Base-by-base conservation (phyloP, 2,329 filamentous ascomycete species). In the Aspergillus flavus region DNA sequence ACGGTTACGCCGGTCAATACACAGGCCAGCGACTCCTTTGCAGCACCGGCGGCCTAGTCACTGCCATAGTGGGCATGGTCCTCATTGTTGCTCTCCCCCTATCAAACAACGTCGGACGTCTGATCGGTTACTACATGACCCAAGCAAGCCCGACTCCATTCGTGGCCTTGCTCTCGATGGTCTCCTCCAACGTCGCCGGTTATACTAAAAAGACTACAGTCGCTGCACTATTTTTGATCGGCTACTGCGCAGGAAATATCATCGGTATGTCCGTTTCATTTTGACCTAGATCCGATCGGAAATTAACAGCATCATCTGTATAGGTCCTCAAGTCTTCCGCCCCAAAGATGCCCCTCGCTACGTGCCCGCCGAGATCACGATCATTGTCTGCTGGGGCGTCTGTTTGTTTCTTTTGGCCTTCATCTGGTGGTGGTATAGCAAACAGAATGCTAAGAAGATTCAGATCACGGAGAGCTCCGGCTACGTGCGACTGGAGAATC, bases 41-140 rank as follows among this genome's bases (percentile, higher is more conserved):
- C 53, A 82, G 83, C 64, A 80, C 82, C 16, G 78, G 75, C 2
- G 86, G 86, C 0, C 76, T 89, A 6, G 66, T 84, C 11, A 65
- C 84, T 4, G 76, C 84, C 0, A 84, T 88, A n/a, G 62, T 89
- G 1, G 88, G 88, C 48, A 84, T 89, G 78, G 77, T 88, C 1
- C 81, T 91, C n/a, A 87, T 91, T 62, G 84, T 89, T 11, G 86
- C 85, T 2, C 78, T 91, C 4, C 87, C 87, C 0, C 72, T 86
- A 4, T 73, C 77, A n/a, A 86, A 86, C 68, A 85, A 84, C 64
- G 80, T 78, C 2, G 89, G 88, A 12, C 81, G 86, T 0, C 79
- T 90, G 12, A 82, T 87, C 2, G 88, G 87, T 0, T 91, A 89
- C 73, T 91, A 91, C 75, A 77, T 91, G 57, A 89, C 86, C 0